Percentiles rank a stretch among this genome's conserved stretches.
Conservation (phyloP, 1,284 basidiomycete species). For the Trametes versicolor region DNA sequence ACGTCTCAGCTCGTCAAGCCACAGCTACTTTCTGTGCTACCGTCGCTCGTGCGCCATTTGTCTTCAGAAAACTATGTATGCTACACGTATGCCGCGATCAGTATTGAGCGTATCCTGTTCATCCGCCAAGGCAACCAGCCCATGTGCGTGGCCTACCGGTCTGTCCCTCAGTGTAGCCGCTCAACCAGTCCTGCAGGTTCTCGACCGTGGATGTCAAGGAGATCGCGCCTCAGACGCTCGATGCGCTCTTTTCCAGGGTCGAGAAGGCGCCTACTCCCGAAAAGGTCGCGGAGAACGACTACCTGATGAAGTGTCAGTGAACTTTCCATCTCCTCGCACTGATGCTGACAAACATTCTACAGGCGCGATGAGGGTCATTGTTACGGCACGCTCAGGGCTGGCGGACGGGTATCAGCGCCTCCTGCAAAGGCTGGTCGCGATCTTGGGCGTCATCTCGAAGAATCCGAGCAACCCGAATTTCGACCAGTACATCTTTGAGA, state of each 20-base stretch:
- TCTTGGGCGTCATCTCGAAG: slow-evolving; percentile 89
- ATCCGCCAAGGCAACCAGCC: slow-evolving; percentile 83
- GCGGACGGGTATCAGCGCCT: slow-evolving; percentile 75
- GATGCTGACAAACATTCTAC: slow-evolving; percentile 8
- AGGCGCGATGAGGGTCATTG: slow-evolving; percentile 95
- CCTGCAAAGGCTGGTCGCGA: slow-evolving; percentile 80
- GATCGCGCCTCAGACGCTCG: slow-evolving; percentile 80
- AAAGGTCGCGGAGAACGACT: slow-evolving; percentile 98
- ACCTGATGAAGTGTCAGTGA: slow-evolving; percentile 93
- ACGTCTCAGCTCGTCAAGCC: slow-evolving; percentile 85
- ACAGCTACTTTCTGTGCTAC: slow-evolving; percentile 92
- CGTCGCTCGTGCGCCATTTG: slow-evolving; percentile 89
- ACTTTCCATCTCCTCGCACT: background rate
- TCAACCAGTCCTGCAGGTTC: slow-evolving; percentile 64
- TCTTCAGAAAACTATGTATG: slow-evolving; percentile 85
- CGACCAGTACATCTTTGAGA: slow-evolving; percentile 98
- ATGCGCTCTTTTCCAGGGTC: slow-evolving; percentile 85
- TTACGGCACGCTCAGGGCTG: slow-evolving; percentile 87
- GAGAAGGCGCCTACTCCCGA: slow-evolving; percentile 88
- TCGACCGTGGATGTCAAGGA: slow-evolving; percentile 87
- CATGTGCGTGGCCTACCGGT: slow-evolving; percentile 35
- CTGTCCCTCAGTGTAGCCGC: background rate
- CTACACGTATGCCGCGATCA: slow-evolving; percentile 91
- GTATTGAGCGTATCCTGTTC: slow-evolving; percentile 89
- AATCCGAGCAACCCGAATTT: slow-evolving; percentile 99